Conservation (phyloP, 148 eudicot species). For the Rheum nobile region DNA sequence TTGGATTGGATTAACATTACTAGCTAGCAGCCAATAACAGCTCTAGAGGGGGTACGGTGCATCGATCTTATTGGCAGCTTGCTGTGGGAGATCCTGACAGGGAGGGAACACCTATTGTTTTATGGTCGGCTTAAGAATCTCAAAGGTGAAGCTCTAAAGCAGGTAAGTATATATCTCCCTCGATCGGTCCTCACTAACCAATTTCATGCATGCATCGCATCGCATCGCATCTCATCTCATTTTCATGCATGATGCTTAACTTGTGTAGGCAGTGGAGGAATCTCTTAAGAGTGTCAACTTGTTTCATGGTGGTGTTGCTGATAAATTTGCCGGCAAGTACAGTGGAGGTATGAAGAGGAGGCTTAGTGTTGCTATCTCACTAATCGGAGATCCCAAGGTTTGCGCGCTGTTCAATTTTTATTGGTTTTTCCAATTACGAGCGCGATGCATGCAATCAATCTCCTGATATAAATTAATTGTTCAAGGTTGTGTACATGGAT, state of each 20-base stretch:
- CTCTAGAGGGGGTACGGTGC: no score
- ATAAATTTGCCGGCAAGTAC: conserved; percentile 67
- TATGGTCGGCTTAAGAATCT: conserved; percentile 94
- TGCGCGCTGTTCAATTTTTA: no score
- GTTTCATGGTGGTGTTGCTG: conserved; percentile 79
- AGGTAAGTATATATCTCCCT: conserved; percentile 33
- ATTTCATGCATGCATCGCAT: no score
- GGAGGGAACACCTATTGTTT: conserved; percentile 81
- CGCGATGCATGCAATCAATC: no score
- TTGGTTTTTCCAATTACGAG: no score
- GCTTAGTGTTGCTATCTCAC: conserved; percentile 92
- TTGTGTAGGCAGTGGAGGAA: conserved; percentile 74
- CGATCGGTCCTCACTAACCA: no score
- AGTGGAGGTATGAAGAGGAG: conserved; percentile 99
- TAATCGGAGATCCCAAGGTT: conserved; percentile 91
- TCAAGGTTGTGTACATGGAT: conserved; percentile 88
- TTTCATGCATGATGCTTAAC: background rate
- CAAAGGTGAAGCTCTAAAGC: conserved; percentile 49
- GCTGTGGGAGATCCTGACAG: conserved; percentile 84
- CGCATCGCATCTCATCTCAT: no score
- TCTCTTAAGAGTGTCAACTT: conserved; percentile 73
- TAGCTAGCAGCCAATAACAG: background rate
- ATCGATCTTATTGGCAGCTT: conserved; percentile 34
- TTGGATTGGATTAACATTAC: no score
- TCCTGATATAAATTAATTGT: background rate